Percentiles rank a stretch among this genome's conserved stretches.
Conservation (phyloP, 805 yeast species). For the Tetrapisispora taiwanensis region DNA sequence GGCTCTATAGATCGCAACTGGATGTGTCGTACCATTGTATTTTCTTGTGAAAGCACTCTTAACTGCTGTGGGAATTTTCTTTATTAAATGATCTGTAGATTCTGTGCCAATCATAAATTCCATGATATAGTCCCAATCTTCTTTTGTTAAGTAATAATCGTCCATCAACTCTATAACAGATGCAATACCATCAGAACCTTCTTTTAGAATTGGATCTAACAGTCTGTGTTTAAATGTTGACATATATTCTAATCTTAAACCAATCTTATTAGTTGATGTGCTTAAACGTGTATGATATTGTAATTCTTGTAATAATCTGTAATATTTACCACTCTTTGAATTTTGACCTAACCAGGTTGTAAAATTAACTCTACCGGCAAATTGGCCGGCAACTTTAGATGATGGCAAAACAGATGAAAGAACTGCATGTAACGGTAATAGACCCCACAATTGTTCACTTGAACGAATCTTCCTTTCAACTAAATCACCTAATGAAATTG, state of each 20-base stretch:
- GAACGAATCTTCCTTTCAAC: slow-evolving; percentile 78
- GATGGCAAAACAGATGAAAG: slow-evolving; percentile 79
- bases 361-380: slow-evolving; percentile 63
- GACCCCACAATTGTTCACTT: slow-evolving; percentile 88
- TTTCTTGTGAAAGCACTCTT: slow-evolving; percentile 81
- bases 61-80: slow-evolving; percentile 62
- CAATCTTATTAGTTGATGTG: slow-evolving; percentile 65
- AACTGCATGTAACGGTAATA: slow-evolving; percentile 83
- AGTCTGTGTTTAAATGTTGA: slow-evolving; percentile 53
- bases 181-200: slow-evolving; percentile 54
- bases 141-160: slow-evolving; percentile 72
- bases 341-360: slow-evolving; percentile 85
- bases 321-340: slow-evolving; percentile 70
- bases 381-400: slow-evolving; percentile 59
- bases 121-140: slow-evolving; percentile 84
- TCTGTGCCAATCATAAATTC: slow-evolving; percentile 71
- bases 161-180: slow-evolving; percentile 69
- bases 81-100: slow-evolving; percentile 35
- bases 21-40: slow-evolving; percentile 71
- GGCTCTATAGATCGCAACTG: slow-evolving; percentile 70
- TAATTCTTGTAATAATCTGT: slow-evolving; percentile 71
- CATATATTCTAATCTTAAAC: slow-evolving; percentile 66
- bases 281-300: slow-evolving; percentile 79
- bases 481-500: slow-evolving; percentile 75
- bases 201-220: slow-evolving; percentile 43